phyloP scores from a whole-genome alignment of 306 rosid genomes.

The Mucuna pruriens region DNA sequence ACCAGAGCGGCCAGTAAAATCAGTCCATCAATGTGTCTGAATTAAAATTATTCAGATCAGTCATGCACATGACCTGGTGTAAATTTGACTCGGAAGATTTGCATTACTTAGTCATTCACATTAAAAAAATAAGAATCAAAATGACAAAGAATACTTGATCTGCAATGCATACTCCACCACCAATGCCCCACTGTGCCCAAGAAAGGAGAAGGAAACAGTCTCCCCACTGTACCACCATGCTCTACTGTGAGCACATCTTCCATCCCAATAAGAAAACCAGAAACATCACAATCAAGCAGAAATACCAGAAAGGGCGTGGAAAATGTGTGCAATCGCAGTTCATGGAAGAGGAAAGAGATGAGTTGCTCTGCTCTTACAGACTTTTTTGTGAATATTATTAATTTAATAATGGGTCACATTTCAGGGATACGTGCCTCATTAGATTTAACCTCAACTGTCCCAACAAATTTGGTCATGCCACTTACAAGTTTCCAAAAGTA shows the following conservation, averaged over 20 bases:
- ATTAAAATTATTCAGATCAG: neutral
- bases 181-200: neutral
- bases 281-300: neutral
- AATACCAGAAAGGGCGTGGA: neutral
- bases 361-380: neutral
- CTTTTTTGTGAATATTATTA: neutral
- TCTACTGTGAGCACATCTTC: too few relatives aligned
- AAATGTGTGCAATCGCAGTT: neutral
- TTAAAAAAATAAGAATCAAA: neutral
- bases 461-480: constrained; percentile 11
- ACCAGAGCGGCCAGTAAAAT: neutral
- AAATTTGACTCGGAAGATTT: neutral
- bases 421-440: neutral
- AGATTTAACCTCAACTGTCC: constrained; percentile 11
- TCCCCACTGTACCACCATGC: too few relatives aligned
- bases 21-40: neutral
- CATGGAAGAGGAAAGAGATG: neutral
- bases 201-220: neutral
- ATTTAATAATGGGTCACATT: neutral
- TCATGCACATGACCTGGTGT: neutral
- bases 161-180: neutral
- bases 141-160: neutral
- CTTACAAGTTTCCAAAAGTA: neutral
- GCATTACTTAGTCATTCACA: neutral
- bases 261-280: neutral